Evolutionary conservation across 805 yeast species (phyloP), one percentile per base, ranked within the genome.

Genomic region (Yarrowia sp.): DNA sequence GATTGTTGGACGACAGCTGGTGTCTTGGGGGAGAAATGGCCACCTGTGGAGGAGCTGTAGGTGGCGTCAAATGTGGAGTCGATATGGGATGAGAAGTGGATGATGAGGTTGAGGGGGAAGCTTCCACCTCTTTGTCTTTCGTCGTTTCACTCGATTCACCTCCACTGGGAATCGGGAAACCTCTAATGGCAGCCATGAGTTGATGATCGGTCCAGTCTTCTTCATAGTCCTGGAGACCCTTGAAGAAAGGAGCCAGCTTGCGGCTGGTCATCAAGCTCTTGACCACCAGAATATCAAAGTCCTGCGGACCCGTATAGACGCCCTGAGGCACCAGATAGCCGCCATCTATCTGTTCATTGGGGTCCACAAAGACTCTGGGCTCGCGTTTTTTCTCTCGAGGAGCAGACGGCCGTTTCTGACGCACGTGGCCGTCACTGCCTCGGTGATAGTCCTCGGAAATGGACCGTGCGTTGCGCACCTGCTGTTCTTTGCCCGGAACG

Each of bases 301-400:
- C 97, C 73, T 87, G 88, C 58, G 89, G 87, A 41, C 84, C 82
- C 71, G 87, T 85, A 78, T 94, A 94, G 41, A 90, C 90, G 1
- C 98, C 98, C 78, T 85, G 91, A 0, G 98, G 97, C 0, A 97
- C 97, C 71, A 94, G 79, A 75, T 81, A 92, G 1, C 99, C 99
- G 19, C 99, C 99, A 79, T 95, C 98, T 15, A 94, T 97, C 71
- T 48, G 55, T 12, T 63, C 56, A 38, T 46, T 48, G 56, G 67
- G 67, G 67, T 63, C 67, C 45, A 63, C 56, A 49, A 40, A 49
- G 16, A 63, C 56, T 15, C 48, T 11, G 10, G 67, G 67, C 56
- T 63, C 67, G 8, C 56, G 55, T 40, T 49, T 63, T 63, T 63
- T 63, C 19, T 63, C 67, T 5, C 64, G 64, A 10, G 49, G 16